These are phyloP conservation scores for Petunia secreta DNA, from an alignment of 257 asterid species.

Conservation along the genomic window DNA sequence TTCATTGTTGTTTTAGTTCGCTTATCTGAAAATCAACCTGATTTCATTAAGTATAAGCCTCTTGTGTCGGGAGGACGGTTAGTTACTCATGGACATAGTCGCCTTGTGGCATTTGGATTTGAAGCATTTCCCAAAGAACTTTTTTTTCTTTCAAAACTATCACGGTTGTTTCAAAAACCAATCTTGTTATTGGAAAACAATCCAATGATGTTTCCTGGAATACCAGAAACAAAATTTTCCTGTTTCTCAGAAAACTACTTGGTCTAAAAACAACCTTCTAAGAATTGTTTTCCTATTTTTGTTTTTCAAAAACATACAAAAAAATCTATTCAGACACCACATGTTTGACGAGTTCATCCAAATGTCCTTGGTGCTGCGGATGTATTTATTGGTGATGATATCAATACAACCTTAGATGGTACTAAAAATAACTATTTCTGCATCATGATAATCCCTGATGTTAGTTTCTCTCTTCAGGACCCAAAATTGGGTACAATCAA, in stretches of 20 bases:
- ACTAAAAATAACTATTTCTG: background rate
- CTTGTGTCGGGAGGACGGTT: background rate
- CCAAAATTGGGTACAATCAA: background rate
- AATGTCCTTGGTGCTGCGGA: background rate
- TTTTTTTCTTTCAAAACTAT: background rate
- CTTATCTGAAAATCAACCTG: background rate
- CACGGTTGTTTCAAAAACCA: background rate
- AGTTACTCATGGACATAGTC: background rate
- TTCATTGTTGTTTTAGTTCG: background rate
- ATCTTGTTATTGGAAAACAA: conserved; percentile 7
- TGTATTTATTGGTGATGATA: conserved; percentile 20
- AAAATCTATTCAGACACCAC: background rate
- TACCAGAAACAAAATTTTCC: background rate
- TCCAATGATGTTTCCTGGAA: background rate
- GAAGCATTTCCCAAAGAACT: background rate
- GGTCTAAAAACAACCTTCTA: background rate
- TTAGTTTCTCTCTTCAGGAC: conserved; percentile 1
- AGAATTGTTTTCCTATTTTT: background rate
- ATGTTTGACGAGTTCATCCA: background rate
- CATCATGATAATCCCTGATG: conserved; percentile 14
- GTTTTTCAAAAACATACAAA: background rate
- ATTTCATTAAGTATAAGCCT: background rate
- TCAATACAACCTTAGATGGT: background rate
- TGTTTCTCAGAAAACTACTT: background rate
- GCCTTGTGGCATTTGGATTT: background rate